A percentile compares a stretch with the other conserved stretches of the same genome.
phyloP scores from a whole-genome alignment of 176 grass and related monocot species.

The Aegilops bicornis region DNA sequence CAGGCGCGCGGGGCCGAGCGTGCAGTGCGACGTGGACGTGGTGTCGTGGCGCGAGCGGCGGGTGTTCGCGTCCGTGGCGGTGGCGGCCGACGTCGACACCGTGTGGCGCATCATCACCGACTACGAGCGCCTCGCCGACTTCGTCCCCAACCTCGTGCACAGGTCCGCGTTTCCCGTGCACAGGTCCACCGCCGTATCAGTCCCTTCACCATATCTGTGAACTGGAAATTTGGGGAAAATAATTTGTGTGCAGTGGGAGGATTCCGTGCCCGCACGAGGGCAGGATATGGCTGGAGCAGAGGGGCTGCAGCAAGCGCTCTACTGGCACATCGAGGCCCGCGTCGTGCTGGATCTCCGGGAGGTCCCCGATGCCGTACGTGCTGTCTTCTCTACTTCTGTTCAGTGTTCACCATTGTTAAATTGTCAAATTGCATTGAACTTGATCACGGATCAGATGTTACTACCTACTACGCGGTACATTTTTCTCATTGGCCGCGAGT shows the following conservation, averaged over 20 bases:
- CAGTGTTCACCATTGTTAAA: too few species aligned
- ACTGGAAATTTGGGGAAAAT: too few species aligned
- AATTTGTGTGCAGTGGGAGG: conserved; percentile 50
- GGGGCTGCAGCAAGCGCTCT: conserved; percentile 77
- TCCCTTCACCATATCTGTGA: background rate
- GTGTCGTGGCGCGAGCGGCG: conserved; percentile 93
- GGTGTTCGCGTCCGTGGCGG: conserved; percentile 57
- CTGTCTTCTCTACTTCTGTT: too few species aligned
- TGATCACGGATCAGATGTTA: too few species aligned
- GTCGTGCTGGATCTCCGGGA: conserved; percentile 93
- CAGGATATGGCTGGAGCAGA: conserved; percentile 93
- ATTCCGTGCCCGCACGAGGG: conserved; percentile 87
- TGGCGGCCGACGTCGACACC: conserved; percentile 75
- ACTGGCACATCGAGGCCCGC: conserved; percentile 94
- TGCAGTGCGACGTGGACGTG: conserved; percentile 85
- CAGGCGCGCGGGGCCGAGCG: conserved; percentile 10
- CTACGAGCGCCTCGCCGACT: conserved; percentile 91
- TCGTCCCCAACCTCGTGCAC: conserved; percentile 90
- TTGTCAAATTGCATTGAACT: too few species aligned
- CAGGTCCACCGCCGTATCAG: too few species aligned
- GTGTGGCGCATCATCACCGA: conserved; percentile 93
- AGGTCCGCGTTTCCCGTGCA: conserved; percentile 44
- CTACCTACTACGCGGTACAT: background rate
- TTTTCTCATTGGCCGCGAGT: background rate
- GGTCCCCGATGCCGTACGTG: conserved; percentile 60